Base-by-base conservation (phyloP, 257 asterid genomes). In the Petrea volubilis region DNA sequence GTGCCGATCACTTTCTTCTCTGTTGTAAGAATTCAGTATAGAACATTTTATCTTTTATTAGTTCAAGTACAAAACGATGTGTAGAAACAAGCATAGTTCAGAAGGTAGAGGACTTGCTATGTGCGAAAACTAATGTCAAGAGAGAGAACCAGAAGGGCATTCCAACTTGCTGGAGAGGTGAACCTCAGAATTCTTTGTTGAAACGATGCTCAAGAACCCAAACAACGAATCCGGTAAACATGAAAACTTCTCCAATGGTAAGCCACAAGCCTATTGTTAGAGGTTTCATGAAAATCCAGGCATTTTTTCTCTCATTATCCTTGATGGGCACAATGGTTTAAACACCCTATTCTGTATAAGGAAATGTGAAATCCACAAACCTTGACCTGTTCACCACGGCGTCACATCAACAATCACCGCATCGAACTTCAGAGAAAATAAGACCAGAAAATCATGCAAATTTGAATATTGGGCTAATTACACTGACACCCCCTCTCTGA, bases 251-350 rank as follows among this genome's bases (percentile, higher is more conserved):
- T 65, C 81, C 86, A 1, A 76, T 78, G 68, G 87, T 78, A 7
- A 81, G 47, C 91, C 88, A 85, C 7, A 83, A 85, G 1, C 69
- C 74, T 4, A 9, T 76, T 18, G 67, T 77, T 4, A 80, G 69
- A 24, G 91, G 91, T 56, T 77, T 79, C 88, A 83, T 64, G 75
- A 85, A 85, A 24, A 78, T 72, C 91, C 91, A 85, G n/a, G 78
- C n/a, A n/a, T n/a, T n/a, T n/a, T n/a, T n/a, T n/a, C n/a, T n/a
- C n/a, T n/a, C n/a, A n/a, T n/a, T n/a, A 56, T 81, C 72, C 74
- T 53, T 58, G 4, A 76, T 77, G 0, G 73, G 84, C 47, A 82
- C 86, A 49, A 82, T 47, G 10, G 77, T 71, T 0, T 71, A 7
- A 36, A 80, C 74, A 25, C 84, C 84, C 2, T 82, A 82, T 25